Conservation (phyloP, 176 grass and related monocot genomes). For the Coix lacrymajobi region DNA sequence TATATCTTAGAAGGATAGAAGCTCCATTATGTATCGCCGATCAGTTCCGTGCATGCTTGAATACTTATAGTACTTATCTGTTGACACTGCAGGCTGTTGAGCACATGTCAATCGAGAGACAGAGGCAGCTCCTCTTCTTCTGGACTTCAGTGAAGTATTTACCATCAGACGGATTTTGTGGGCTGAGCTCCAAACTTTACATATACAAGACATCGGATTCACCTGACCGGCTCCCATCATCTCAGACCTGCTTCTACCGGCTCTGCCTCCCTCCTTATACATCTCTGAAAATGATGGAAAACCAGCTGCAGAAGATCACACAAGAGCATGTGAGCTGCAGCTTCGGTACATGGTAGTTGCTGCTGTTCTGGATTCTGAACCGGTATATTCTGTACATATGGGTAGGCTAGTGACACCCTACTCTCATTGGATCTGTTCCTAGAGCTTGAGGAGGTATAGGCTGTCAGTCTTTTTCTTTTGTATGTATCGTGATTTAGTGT, state of each 20-base stretch:
- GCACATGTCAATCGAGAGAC: constrained; percentile 67
- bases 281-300: constrained; percentile 44
- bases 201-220: constrained; percentile 75
- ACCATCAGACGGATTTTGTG: constrained; percentile 77
- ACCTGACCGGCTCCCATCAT: constrained; percentile 67
- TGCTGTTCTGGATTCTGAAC: background rate
- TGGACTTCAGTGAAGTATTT: constrained; percentile 97
- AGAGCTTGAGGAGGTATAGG: constrained; percentile 33
- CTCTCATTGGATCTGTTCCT: constrained; percentile 21
- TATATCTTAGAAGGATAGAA: too few relatives aligned
- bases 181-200: constrained; percentile 78
- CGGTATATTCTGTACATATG: constrained; percentile 50
- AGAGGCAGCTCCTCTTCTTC: constrained; percentile 86
- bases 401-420: constrained; percentile 17
- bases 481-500: constrained; percentile 19
- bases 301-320: constrained; percentile 67
- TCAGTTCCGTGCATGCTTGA: background rate
- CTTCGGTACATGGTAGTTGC: constrained; percentile 77
- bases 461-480: background rate
- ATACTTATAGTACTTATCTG: constrained; percentile 1
- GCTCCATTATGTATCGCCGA: background rate
- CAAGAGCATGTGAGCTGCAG: constrained; percentile 89
- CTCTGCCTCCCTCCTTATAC: constrained; percentile 80
- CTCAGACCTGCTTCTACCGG: constrained; percentile 96
- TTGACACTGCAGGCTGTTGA: constrained; percentile 59